Conservation (phyloP, 345 rosid genomes). For the Euphorbia lathyris region DNA sequence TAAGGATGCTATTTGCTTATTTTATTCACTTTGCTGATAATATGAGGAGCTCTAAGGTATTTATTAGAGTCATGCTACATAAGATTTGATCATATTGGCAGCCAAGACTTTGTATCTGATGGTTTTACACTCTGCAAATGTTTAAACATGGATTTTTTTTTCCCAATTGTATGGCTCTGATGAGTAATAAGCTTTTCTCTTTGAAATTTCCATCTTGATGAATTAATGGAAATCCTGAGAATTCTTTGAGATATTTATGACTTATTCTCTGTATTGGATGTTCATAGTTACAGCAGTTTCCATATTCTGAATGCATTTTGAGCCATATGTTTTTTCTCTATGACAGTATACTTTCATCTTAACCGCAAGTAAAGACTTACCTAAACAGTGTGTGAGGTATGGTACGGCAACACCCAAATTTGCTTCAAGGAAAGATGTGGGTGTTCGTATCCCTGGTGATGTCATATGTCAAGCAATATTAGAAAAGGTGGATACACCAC, state of each 20-base stretch:
- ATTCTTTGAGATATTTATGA: conserved; percentile 8
- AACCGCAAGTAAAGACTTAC: conserved; percentile 91
- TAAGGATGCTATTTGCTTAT: conserved; percentile 35
- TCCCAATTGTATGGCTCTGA: not conserved
- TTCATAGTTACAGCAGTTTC: conserved; percentile 6
- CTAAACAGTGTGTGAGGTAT: conserved; percentile 70
- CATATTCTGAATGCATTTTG: not conserved
- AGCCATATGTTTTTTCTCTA: conserved; percentile 18
- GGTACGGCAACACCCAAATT: conserved; percentile 72
- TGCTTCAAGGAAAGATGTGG: conserved; percentile 75
- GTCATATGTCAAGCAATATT: conserved; percentile 76
- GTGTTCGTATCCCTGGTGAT: conserved; percentile 84
- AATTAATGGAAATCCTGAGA: conserved; percentile 13
- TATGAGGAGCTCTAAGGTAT: conserved; percentile 12
- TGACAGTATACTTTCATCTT: conserved; percentile 89
- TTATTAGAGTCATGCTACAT: conserved; percentile 8
- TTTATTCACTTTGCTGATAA: conserved; percentile 14
- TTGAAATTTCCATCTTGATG: not conserved
- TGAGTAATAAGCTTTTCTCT: not conserved
- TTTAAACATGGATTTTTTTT: not conserved
- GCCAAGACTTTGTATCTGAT: conserved; percentile 7
- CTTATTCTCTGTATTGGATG: not conserved
- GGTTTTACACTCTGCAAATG: not conserved
- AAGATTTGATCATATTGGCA: not conserved
- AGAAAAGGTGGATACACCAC: conserved; percentile 65